Conservation (phyloP, 805 yeast genomes). For the Helenozyma rhizophorensis region DNA sequence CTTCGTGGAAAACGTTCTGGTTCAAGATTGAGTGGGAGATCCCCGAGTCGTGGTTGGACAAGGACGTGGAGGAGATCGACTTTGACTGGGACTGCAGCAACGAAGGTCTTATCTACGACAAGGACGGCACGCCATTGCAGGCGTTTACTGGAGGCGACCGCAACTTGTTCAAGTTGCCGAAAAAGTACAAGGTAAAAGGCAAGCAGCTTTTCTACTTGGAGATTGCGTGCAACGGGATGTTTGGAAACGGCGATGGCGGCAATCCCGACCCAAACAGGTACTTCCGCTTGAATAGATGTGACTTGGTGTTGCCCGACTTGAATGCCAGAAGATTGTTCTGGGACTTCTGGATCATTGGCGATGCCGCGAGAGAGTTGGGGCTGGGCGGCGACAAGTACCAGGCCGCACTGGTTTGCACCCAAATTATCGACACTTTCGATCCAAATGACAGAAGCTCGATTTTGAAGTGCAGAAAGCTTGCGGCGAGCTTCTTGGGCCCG, state of each 20-base stretch:
- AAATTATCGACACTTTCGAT: constrained; percentile 82
- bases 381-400: constrained; percentile 68
- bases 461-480: constrained; percentile 59
- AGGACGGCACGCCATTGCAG: constrained; percentile 64
- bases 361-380: constrained; percentile 83
- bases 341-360: constrained; percentile 87
- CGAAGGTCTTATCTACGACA: constrained; percentile 77
- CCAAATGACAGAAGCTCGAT: constrained; percentile 58
- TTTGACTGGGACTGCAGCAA: constrained; percentile 83
- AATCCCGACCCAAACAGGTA: constrained; percentile 72
- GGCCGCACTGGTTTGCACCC: constrained; percentile 75
- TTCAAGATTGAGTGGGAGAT: constrained; percentile 64
- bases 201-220: constrained; percentile 75
- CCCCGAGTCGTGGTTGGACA: constrained; percentile 53
- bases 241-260: constrained; percentile 62
- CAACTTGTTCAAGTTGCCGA: constrained; percentile 56
- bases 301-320: constrained; percentile 73
- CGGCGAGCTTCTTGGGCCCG: constrained; percentile 59
- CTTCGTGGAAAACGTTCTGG: constrained; percentile 98
- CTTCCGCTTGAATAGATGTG: constrained; percentile 66
- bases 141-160: constrained; percentile 90
- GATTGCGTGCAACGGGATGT: constrained; percentile 92
- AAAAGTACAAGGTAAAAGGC: constrained; percentile 44
- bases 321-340: constrained; percentile 72
- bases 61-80: constrained; percentile 47